phyloP scores from a whole-genome alignment of 305 asterid species.

The Solanum hybrid region DNA sequence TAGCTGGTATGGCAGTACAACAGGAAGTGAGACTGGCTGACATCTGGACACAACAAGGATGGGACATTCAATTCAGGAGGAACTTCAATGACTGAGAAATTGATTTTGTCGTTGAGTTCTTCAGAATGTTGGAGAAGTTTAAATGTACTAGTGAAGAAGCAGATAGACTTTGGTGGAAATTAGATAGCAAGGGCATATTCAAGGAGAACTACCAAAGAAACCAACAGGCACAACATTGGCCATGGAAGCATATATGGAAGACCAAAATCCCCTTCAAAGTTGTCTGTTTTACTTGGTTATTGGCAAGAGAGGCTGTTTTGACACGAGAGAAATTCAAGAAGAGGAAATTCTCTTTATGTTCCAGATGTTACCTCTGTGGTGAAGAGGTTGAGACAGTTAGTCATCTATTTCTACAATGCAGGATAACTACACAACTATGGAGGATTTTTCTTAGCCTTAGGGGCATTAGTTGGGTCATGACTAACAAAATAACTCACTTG shows the following conservation, averaged over 20 bases:
- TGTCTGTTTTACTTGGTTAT: background rate
- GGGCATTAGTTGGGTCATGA: background rate
- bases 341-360: background rate
- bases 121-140: background rate
- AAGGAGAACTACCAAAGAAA: background rate
- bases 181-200: background rate
- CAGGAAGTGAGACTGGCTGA: background rate
- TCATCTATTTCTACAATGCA: background rate
- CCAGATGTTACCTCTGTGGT: background rate
- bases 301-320: background rate
- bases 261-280: background rate
- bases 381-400: background rate
- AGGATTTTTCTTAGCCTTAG: background rate
- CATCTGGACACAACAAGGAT: background rate
- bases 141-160: background rate
- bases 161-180: background rate
- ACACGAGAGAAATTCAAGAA: background rate
- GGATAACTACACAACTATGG: background rate
- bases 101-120: background rate
- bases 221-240: background rate
- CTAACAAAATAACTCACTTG: background rate
- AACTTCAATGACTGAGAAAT: background rate
- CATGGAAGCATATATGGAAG: background rate
- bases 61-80: background rate
- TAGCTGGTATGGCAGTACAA: background rate